Conservation (phyloP, 352 stramenopile species). For the Phytophthora quininea region DNA sequence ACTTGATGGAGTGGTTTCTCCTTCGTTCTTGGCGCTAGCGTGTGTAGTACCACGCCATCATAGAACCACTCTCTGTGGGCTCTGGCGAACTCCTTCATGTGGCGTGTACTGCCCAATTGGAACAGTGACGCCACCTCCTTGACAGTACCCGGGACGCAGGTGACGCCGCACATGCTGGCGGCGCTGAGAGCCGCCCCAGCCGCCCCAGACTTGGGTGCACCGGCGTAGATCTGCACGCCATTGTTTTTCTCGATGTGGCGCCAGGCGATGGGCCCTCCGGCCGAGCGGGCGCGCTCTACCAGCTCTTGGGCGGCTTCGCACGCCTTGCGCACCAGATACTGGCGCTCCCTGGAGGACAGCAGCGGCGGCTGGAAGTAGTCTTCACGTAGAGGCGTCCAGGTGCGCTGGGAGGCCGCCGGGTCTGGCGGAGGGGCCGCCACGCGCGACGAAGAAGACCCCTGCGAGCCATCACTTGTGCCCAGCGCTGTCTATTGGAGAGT, state of each 20-base stretch:
- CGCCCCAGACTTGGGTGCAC: constrained; percentile 43
- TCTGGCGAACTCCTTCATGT: constrained; percentile 75
- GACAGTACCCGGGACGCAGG: constrained; percentile 67
- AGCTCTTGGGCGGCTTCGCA: constrained; percentile 83
- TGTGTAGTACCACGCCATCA: constrained; percentile 77
- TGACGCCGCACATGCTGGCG: constrained; percentile 82
- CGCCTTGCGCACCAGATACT: constrained; percentile 81
- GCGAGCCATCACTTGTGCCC: constrained; percentile 17
- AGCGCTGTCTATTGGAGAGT: constrained; percentile 29
- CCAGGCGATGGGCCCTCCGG: constrained; percentile 72
- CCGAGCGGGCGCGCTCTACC: constrained; percentile 69
- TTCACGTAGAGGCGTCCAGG: constrained; percentile 76
- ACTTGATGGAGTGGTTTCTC: constrained; percentile 85
- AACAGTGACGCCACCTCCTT: constrained; percentile 81
- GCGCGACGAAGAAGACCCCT: constrained; percentile 29
- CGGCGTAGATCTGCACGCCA: constrained; percentile 79
- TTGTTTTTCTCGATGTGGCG: constrained; percentile 79
- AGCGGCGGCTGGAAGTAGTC: constrained; percentile 81
- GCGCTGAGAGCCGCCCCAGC: constrained; percentile 29
- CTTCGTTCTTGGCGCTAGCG: constrained; percentile 61
- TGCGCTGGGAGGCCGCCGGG: constrained; percentile 10
- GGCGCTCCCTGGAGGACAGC: constrained; percentile 66
- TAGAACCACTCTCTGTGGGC: constrained; percentile 70
- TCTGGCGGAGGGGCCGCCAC: background rate
- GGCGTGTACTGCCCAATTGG: constrained; percentile 59